Evolutionary conservation across 2,329 filamentous ascomycete species (phyloP).

Genomic region (Aspergillus brasiliensis): DNA sequence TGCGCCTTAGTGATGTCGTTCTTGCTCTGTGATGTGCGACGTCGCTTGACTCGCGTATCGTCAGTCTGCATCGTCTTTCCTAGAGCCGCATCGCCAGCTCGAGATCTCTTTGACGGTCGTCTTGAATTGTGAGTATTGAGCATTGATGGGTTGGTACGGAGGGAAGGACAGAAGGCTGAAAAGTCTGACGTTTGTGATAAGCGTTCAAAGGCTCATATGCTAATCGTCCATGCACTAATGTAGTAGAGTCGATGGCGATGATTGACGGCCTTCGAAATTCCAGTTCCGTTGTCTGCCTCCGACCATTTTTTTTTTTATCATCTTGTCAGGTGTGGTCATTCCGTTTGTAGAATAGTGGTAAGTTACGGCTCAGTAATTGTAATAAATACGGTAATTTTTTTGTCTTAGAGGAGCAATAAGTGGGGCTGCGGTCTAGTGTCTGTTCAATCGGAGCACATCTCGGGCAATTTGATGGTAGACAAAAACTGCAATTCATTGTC

Average conservation of each 20-base stretch:
- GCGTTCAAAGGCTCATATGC: not conserved
- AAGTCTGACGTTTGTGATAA: not conserved
- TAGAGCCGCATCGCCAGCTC: slow-evolving; percentile 29
- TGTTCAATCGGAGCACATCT: not conserved
- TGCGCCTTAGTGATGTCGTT: slow-evolving; percentile 24
- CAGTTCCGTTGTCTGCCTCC: not conserved
- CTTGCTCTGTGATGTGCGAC: slow-evolving; percentile 30
- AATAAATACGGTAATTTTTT: not conserved
- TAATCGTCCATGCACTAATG: not conserved
- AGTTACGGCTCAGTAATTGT: not conserved
- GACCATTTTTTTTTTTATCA: not conserved
- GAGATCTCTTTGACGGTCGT: slow-evolving; percentile 34
- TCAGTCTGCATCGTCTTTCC: slow-evolving; percentile 24
- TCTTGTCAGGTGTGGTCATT: slow-evolving; percentile 1
- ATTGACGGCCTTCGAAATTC: not conserved
- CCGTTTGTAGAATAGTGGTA: not conserved
- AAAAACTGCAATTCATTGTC: not conserved
- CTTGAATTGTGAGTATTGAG: slow-evolving; percentile 18
- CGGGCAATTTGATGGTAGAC: not conserved
- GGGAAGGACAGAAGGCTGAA: not conserved
- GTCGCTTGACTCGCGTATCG: slow-evolving; percentile 34
- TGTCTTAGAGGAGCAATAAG: not conserved
- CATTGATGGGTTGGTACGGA: slow-evolving; percentile 18
- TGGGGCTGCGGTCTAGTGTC: not conserved
- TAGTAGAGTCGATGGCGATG: not conserved